phyloP scores from a whole-genome alignment of 1,139 yeast genomes.

The Candida neerlandica region DNA sequence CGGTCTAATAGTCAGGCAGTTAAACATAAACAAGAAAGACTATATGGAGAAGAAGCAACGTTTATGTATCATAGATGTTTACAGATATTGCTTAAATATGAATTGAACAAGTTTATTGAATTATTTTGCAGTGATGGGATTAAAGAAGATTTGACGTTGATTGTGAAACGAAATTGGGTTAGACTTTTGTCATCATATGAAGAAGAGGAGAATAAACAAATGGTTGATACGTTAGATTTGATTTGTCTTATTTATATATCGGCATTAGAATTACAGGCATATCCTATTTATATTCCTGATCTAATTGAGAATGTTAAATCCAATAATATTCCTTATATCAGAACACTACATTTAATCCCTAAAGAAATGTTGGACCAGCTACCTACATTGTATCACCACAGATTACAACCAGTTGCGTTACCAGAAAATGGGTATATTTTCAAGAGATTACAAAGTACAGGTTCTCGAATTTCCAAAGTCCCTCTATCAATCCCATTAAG shows the following conservation, averaged over 20 bases:
- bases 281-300: conserved; percentile 43
- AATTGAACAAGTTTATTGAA: conserved; percentile 30
- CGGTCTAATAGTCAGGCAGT: conserved; percentile 10
- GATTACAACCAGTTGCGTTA: conserved; percentile 31
- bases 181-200: conserved; percentile 5
- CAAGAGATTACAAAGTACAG: conserved; percentile 17
- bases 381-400: conserved; percentile 25
- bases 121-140: conserved; percentile 20
- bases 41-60: conserved; percentile 59
- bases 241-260: conserved; percentile 43
- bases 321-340: conserved; percentile 43
- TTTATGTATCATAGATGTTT: conserved; percentile 49
- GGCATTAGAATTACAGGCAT: conserved; percentile 30
- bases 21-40: conserved; percentile 15
- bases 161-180: conserved; percentile 57
- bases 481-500: conserved; percentile 20
- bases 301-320: conserved; percentile 30
- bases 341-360: conserved; percentile 35
- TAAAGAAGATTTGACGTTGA: conserved; percentile 36
- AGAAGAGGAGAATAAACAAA: conserved; percentile 11
- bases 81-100: conserved; percentile 57
- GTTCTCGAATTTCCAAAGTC: background rate
- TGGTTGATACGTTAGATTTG: conserved; percentile 27
- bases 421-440: conserved; percentile 34
- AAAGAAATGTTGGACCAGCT: conserved; percentile 23